These are phyloP conservation scores for Cryptococcus jaspeensis DNA, from an alignment of 1,284 basidiomycete genomes.

Conservation along the genomic window DNA sequence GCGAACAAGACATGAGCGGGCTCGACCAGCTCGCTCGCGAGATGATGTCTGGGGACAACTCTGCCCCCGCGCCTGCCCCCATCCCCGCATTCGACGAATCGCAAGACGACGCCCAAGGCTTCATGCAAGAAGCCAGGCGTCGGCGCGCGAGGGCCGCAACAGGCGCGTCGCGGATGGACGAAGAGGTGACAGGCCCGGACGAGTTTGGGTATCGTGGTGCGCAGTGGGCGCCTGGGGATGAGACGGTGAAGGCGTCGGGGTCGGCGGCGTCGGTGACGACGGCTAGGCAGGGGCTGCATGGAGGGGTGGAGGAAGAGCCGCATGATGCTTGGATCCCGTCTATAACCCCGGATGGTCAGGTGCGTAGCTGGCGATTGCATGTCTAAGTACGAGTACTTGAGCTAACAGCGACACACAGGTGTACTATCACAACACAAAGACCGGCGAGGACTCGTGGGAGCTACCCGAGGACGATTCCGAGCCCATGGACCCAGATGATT, in stretches of 20 bases:
- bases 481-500: conserved; percentile 45
- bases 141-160: conserved; percentile 1
- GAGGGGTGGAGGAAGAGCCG: conserved; percentile 6
- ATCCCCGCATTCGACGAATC: not conserved
- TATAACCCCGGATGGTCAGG: conserved; percentile 51
- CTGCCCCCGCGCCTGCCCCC: too few species aligned
- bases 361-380: conserved; percentile 35
- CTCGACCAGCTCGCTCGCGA: conserved; percentile 42
- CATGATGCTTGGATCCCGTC: conserved; percentile 52
- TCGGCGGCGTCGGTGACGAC: not conserved
- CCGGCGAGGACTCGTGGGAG: conserved; percentile 80
- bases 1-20: conserved; percentile 3
- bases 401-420: conserved; percentile 59
- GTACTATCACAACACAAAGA: conserved; percentile 88
- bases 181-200: conserved; percentile 7
- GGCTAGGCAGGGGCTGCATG: not conserved
- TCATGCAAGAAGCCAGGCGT: conserved; percentile 22
- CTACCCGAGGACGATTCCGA: conserved; percentile 57
- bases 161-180: not conserved
- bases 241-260: conserved; percentile 33
- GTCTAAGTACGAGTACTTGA: not conserved
- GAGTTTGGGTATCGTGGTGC: conserved; percentile 14
- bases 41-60: conserved; percentile 26
- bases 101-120: conserved; percentile 16
- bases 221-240: conserved; percentile 12